phyloP scores from a whole-genome alignment of 2,329 filamentous ascomycete species.

The Sarocladiaceae sp. region DNA sequence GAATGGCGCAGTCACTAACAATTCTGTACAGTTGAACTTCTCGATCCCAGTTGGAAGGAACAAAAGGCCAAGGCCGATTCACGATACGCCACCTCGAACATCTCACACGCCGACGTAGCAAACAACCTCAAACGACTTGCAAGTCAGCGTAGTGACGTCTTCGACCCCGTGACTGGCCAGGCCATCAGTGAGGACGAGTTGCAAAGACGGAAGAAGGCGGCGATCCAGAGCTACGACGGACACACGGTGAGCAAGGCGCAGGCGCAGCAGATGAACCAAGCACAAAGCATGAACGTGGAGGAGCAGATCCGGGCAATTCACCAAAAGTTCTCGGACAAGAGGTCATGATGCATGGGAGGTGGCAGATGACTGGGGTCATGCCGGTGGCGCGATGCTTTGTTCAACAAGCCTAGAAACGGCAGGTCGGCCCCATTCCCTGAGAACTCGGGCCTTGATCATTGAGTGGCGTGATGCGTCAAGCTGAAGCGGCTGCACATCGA shows the following conservation, averaged over 20 bases:
- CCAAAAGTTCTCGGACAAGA: slow-evolving; percentile 42
- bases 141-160: slow-evolving; percentile 80
- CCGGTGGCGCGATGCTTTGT: neutral
- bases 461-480: too few relatives aligned
- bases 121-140: slow-evolving; percentile 94
- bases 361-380: too few relatives aligned
- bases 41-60: slow-evolving; percentile 93
- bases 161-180: slow-evolving; percentile 66
- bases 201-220: slow-evolving; percentile 69
- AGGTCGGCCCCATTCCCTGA: too few relatives aligned
- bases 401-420: too few relatives aligned
- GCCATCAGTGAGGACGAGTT: slow-evolving; percentile 67
- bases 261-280: slow-evolving; percentile 50
- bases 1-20: too few relatives aligned
- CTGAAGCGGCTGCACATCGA: too few relatives aligned
- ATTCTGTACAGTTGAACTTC: slow-evolving; percentile 63
- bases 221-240: slow-evolving; percentile 58
- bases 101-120: slow-evolving; percentile 80
- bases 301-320: slow-evolving; percentile 71
- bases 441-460: too few relatives aligned
- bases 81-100: slow-evolving; percentile 76
- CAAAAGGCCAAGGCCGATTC: slow-evolving; percentile 85
- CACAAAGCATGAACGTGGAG: slow-evolving; percentile 67
- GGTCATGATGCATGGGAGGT: slow-evolving; percentile 19
- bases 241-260: slow-evolving; percentile 54